Base-by-base conservation (phyloP, 257 asterid genomes). In the Solanum chaucha region DNA sequence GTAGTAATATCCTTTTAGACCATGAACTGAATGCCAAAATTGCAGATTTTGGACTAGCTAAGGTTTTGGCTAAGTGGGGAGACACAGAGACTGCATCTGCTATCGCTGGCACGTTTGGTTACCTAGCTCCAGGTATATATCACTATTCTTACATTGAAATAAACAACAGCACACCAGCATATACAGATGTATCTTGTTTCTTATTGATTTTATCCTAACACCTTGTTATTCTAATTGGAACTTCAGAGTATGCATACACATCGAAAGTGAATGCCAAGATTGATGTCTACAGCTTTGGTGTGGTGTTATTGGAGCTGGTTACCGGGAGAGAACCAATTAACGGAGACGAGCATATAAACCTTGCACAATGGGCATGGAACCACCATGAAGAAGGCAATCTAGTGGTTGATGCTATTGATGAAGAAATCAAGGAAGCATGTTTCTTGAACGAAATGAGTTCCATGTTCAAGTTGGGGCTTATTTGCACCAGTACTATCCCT, bases 281-380 rank as follows among this genome's bases (percentile, higher is more conserved):
- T 3, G 92, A 88, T 78, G 86, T 88, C 36, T 92, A 90, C 5
- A 90, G 92, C 44, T 92, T 89, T 38, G 94, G 94, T 68, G 93
- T 92, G 24, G 94, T 89, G 64, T 71, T 92, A 40, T 64, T 92
- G 30, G 94, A 92, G 51, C 87, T 92, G 44, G 48, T 44, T 44
- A 44, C 48, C 5, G 48, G 48, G 48, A 44, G 48, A 44, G 94
- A 93, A 89, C 92, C 98, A 10, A 91, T 90, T 35, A 74, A 70
- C 6, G 93, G 94, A 58, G 96, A 91, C 3, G 96, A 95, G 89
- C 91, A 94, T 20, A 87, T 91, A 6, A 92, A 94, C 92, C 95
- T 95, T 5, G 97, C 95, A 12, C 97, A 96, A 86, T 95, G 99
- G 98, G 98, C 98, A 8, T 96, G 83, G 83, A 38, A 75, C 19